Base-by-base conservation (phyloP, 257 asterid species). In the Solanum clarkiae region DNA sequence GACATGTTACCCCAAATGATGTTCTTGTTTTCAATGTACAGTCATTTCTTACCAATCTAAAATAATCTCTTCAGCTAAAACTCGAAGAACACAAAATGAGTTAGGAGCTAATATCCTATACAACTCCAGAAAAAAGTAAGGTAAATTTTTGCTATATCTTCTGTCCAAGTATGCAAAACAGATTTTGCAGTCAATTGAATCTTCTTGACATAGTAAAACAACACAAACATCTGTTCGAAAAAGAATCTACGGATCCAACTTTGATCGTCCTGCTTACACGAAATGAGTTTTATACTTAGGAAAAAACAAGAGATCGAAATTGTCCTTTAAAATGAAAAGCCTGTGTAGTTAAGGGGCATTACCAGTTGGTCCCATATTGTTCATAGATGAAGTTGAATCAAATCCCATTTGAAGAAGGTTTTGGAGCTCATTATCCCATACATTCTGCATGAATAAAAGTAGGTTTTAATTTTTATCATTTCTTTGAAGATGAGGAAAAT, bases 11-110 rank as follows among this genome's bases (percentile, higher is more conserved):
- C 87, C 51, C 84, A 89, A 83, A 84, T 86, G 85, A 84, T 89
- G 86, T 40, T 89, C 44, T 84, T 69, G 84, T 79, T 80, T 88
- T 86, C 87, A 71, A 65, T 82, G 91, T 93, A 81, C 91, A 91
- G 92, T 91, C 65, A 83, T 42, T 84, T 86, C 75, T 80, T 82
- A 77, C 47, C n/a, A 86, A 88, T 86, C 91, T 87, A 88, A 69
- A 53, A 51, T 51, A 79, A 87, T 90, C 90, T 91, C 97, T 93
- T 95, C 97, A 90, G 87, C 92, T 93, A 95, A 93, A 95, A 95
- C 74, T 89, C 94, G 94, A 94, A 93, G 97, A 91, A 92, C 89
- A 89, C 66, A 79, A 79, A 79, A 88, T 90, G 86, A 85, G 96
- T 91, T 89, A 90, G 88, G 91, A 90, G 82, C 88, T 87, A 81